These are phyloP conservation scores for Erodium trifolium DNA, from an alignment of 441 rosid species.

Conservation along the genomic window DNA sequence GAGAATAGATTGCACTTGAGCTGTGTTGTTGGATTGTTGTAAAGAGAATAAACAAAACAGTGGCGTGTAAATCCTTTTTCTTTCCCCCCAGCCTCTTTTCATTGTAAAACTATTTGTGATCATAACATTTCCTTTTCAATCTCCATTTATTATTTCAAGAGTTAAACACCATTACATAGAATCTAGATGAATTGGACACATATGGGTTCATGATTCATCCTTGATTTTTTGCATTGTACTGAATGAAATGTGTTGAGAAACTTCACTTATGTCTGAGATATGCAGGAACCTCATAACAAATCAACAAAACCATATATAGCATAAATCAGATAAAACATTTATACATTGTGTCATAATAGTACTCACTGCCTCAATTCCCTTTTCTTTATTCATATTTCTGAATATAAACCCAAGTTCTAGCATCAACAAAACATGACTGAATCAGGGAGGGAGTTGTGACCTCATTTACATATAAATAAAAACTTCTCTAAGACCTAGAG, in stretches of 20 bases:
- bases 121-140: background rate
- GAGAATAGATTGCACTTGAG: conserved; percentile 74
- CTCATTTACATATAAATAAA: conserved; percentile 16
- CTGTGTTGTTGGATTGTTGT: conserved; percentile 55
- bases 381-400: conserved; percentile 10
- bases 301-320: too few relatives aligned
- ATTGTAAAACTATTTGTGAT: conserved; percentile 1
- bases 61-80: conserved; percentile 15
- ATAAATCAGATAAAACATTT: too few relatives aligned
- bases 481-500: conserved; percentile 19
- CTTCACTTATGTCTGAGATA: too few relatives aligned
- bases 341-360: too few relatives aligned
- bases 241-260: background rate
- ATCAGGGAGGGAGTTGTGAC: background rate
- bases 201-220: too few relatives aligned
- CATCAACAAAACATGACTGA: conserved; percentile 3
- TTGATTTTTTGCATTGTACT: too few relatives aligned
- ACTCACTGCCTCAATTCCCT: background rate
- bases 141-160: background rate
- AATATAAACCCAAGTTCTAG: conserved; percentile 6
- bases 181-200: background rate
- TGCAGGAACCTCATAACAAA: too few relatives aligned
- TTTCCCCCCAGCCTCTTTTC: background rate
- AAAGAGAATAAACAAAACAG: background rate
- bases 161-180: background rate